phyloP scores from a whole-genome alignment of 2,329 filamentous ascomycete species.

The Xylariaceae sp. region DNA sequence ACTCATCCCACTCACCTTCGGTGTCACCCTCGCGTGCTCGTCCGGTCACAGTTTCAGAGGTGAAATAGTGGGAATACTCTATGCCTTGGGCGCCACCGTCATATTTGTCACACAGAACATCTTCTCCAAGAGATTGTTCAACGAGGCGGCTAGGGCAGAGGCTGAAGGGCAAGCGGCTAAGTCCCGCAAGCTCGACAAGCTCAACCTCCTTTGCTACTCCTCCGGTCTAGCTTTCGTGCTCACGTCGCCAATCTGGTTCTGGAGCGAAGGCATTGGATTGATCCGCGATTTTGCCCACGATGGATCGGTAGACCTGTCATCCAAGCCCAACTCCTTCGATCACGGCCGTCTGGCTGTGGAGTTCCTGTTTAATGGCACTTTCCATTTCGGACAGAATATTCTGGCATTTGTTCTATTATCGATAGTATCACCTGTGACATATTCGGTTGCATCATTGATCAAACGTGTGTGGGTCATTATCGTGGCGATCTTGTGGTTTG shows the following conservation, averaged over 20 bases:
- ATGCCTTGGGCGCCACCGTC: slow-evolving; percentile 83
- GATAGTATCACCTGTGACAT: slow-evolving; percentile 92
- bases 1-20: slow-evolving; percentile 82
- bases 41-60: slow-evolving; percentile 73
- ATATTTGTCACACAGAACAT: slow-evolving; percentile 99
- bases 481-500: slow-evolving; percentile 94
- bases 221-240: slow-evolving; percentile 86
- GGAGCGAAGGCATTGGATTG: slow-evolving; percentile 78
- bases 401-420: slow-evolving; percentile 89
- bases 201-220: slow-evolving; percentile 96
- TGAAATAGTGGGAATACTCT: slow-evolving; percentile 84
- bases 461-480: slow-evolving; percentile 97
- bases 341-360: slow-evolving; percentile 74
- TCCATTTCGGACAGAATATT: slow-evolving; percentile 95
- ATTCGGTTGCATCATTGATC: slow-evolving; percentile 91
- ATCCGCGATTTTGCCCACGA: slow-evolving; percentile 75
- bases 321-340: slow-evolving; percentile 64
- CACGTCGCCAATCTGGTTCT: slow-evolving; percentile 88
- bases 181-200: slow-evolving; percentile 84
- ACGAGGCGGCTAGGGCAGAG: slow-evolving; percentile 83
- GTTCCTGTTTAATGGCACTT: slow-evolving; percentile 94
- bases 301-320: slow-evolving; percentile 63
- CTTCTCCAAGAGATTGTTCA: slow-evolving; percentile 96
- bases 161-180: slow-evolving; percentile 61
- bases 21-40: slow-evolving; percentile 95